Evolutionary conservation across 1,284 basidiomycete species (phyloP), one percentile per base, ranked within the genome.

Genomic region (Vanrija sp.): DNA sequence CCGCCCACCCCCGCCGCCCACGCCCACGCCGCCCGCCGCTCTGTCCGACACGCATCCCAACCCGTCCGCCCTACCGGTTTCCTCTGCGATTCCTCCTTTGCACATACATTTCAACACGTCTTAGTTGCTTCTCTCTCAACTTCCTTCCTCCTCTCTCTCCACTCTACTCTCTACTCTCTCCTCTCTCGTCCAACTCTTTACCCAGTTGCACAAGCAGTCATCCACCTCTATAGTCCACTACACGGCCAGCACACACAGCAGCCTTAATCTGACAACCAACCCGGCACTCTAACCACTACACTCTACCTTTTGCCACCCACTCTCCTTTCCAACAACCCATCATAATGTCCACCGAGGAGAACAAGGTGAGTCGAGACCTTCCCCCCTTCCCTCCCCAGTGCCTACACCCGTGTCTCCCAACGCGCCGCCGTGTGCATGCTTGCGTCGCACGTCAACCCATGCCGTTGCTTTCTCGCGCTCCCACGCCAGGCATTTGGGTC

Each of bases 311-410:
- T 49, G 35, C 50, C 52, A 54, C 53, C 53, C 49, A 37, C 36
- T 27, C 41, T 14, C 45, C 35, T 36, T 35, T 41, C 47, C 46
- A 22, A 31, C 42, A 45, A 36, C 46, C 41, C 6, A 25, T 22
- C 46, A 54, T 41, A 49, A 60, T 60, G 59, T 60, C 59, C 52
- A 52, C 58, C 51, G 55, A 60, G 50, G 54, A 60, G 50, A 54
- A 50, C 54, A 54, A 57, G 55, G 59, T 60, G 59, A 60, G 59
- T 47, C 36, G 7, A n/a, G 9, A 9, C 22, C 39, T 8, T 22
- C 16, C n/a, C 39, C n/a, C 22, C 7, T 19, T 19, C 39, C 39
- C 10, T 41, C 39, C 22, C 16, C 39, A 41, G 12, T 5, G 20
- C 12, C 3, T 3, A 38, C 12, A 36, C 45, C 36, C 14, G 5